Percentiles rank a stretch among this genome's conserved stretches.
Evolutionary conservation across 2,329 filamentous ascomycete genomes (phyloP).

Genomic region (Epichloe baconii): DNA sequence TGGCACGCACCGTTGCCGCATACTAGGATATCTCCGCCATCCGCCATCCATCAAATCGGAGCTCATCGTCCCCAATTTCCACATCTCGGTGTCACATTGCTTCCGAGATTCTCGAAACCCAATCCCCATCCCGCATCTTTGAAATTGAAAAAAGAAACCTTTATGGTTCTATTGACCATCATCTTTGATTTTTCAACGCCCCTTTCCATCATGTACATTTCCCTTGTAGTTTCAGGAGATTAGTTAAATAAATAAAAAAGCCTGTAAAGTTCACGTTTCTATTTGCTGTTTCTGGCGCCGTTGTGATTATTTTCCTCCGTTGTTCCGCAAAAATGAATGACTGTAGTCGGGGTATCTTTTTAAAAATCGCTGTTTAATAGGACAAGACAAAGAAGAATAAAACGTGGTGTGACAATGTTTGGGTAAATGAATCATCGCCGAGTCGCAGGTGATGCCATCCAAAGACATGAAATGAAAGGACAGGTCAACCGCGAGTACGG

Average conservation of each 20-base stretch:
- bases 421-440: background rate
- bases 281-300: background rate
- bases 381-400: slow-evolving; percentile 4
- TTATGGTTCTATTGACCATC: background rate
- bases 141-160: background rate
- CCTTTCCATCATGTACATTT: background rate
- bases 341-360: slow-evolving; percentile 17
- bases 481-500: background rate
- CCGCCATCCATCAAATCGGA: background rate
- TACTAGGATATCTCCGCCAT: background rate
- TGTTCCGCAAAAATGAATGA: slow-evolving; percentile 10
- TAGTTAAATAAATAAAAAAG: background rate
- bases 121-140: background rate
- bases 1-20: background rate
- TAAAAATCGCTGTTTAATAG: background rate
- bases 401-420: background rate
- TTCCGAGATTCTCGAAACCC: background rate
- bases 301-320: background rate
- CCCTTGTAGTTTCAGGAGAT: background rate
- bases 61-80: background rate
- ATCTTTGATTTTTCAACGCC: background rate
- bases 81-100: background rate
- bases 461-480: background rate
- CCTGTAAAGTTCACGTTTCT: background rate
- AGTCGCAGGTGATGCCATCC: background rate